phyloP scores from a whole-genome alignment of 2,329 filamentous ascomycete genomes.

The Penicillium glabrum region DNA sequence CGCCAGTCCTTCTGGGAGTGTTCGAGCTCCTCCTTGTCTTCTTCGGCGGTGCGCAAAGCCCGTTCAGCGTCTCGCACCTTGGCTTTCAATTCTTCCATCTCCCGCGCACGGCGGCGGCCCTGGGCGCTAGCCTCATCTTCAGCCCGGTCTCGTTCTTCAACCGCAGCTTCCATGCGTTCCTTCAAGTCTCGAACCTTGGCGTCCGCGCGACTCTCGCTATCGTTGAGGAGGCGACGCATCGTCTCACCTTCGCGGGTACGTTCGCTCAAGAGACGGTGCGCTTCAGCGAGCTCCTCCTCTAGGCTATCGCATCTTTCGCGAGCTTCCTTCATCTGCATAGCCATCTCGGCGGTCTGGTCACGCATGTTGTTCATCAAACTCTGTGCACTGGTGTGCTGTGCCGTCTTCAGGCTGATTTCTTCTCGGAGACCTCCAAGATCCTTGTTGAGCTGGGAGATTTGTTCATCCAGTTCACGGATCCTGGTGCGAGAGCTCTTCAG shows the following conservation, averaged over 20 bases:
- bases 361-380: constrained; percentile 88
- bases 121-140: constrained; percentile 85
- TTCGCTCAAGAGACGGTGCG: constrained; percentile 81
- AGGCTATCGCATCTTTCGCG: constrained; percentile 78
- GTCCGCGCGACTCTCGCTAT: constrained; percentile 82
- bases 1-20: constrained; percentile 72
- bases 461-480: constrained; percentile 72
- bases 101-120: constrained; percentile 72
- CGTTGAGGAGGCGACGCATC: constrained; percentile 83
- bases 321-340: constrained; percentile 87
- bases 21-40: constrained; percentile 78
- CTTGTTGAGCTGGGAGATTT: constrained; percentile 65
- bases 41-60: constrained; percentile 66
- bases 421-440: constrained; percentile 71
- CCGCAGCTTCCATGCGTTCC: constrained; percentile 78
- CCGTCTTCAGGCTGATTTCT: constrained; percentile 78
- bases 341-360: constrained; percentile 84
- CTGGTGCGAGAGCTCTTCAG: constrained; percentile 56
- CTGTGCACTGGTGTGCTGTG: constrained; percentile 83
- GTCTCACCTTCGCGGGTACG: constrained; percentile 90
- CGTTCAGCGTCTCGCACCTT: constrained; percentile 80
- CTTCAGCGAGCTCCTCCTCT: constrained; percentile 88
- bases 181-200: constrained; percentile 83
- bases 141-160: constrained; percentile 90
- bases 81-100: constrained; percentile 80